These are phyloP conservation scores for Lasiosphaeria hispida DNA, from an alignment of 495 filamentous ascomycete species.

Conservation along the genomic window DNA sequence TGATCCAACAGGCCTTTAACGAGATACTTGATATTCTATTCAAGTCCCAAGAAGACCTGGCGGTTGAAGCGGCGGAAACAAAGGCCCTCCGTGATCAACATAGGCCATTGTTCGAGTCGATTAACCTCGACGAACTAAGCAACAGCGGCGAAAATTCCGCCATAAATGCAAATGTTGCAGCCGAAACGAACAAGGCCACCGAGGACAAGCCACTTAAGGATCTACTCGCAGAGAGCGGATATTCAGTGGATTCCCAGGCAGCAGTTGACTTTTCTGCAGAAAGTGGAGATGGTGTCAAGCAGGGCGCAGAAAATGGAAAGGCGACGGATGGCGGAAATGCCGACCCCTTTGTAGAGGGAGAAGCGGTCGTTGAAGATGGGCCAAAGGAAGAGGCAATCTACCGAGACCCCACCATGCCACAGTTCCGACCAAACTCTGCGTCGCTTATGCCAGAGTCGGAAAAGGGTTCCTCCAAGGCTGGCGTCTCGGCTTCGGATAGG, in stretches of 20 bases:
- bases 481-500: neutral
- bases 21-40: slow-evolving; percentile 87
- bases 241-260: neutral
- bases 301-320: neutral
- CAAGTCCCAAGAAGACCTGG: slow-evolving; percentile 71
- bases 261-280: neutral
- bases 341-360: slow-evolving; percentile 20
- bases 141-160: slow-evolving; percentile 15
- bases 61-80: slow-evolving; percentile 65
- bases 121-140: slow-evolving; percentile 46
- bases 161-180: neutral
- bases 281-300: neutral
- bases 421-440: slow-evolving; percentile 49
- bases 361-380: neutral
- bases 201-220: slow-evolving; percentile 45
- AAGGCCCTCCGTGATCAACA: slow-evolving; percentile 59
- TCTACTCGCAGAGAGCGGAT: slow-evolving; percentile 36
- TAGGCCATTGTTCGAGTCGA: slow-evolving; percentile 44
- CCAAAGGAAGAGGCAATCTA: slow-evolving; percentile 17
- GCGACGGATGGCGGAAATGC: slow-evolving; percentile 14
- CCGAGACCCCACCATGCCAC: slow-evolving; percentile 68
- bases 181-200: slow-evolving; percentile 14
- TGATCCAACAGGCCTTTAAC: slow-evolving; percentile 86
- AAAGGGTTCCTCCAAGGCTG: neutral
- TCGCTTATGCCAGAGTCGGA: slow-evolving; percentile 8